These are phyloP conservation scores for Agrostemma githago DNA, from an alignment of 148 eudicot species.

Conservation along the genomic window DNA sequence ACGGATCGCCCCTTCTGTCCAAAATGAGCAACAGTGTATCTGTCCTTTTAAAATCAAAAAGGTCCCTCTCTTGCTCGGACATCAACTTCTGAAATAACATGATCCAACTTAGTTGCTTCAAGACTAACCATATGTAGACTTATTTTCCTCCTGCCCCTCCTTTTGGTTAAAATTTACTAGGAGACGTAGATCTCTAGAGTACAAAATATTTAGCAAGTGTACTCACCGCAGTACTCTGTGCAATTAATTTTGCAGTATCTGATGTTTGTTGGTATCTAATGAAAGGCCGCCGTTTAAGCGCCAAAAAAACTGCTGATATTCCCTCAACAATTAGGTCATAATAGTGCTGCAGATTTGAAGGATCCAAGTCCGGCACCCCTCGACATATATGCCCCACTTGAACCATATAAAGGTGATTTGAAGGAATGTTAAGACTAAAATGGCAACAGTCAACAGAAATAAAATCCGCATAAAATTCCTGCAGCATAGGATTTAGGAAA, in stretches of 20 bases:
- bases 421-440: slow-evolving; percentile 63
- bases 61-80: slow-evolving; percentile 96
- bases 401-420: slow-evolving; percentile 88
- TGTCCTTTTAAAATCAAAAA: slow-evolving; percentile 85
- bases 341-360: slow-evolving; percentile 60
- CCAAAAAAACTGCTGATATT: slow-evolving; percentile 75
- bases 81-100: slow-evolving; percentile 64
- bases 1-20: slow-evolving; percentile 96
- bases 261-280: slow-evolving; percentile 89
- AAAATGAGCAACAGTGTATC: slow-evolving; percentile 77
- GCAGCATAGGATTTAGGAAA: slow-evolving; percentile 25
- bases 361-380: slow-evolving; percentile 49
- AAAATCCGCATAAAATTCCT: slow-evolving; percentile 94
- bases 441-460: slow-evolving; percentile 83
- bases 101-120: slow-evolving; percentile 4
- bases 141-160: not conserved
- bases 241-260: slow-evolving; percentile 88
- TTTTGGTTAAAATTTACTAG: not conserved
- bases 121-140: not conserved
- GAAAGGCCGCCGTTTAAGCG: slow-evolving; percentile 78
- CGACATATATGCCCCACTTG: slow-evolving; percentile 38
- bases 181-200: not conserved
- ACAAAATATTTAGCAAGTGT: not conserved
- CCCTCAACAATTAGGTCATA: slow-evolving; percentile 92
- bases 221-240: slow-evolving; percentile 80